Conservation (phyloP, 2,329 filamentous ascomycete species). For the Scortechinia acanthostroma region DNA sequence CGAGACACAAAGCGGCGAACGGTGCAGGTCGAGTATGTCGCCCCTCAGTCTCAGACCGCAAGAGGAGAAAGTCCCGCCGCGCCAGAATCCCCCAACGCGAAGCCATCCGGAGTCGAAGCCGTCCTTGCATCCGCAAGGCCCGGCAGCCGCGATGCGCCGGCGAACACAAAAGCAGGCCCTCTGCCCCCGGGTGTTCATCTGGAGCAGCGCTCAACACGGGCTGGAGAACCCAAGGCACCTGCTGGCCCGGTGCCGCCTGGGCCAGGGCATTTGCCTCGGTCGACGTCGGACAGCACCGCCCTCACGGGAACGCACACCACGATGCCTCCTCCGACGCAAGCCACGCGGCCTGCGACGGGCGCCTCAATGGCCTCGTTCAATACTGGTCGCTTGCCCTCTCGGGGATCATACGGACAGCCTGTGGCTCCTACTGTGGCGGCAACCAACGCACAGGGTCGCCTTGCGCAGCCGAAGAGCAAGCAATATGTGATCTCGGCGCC, state of each 20-base stretch:
- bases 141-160: neutral
- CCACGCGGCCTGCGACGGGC: constrained; percentile 68
- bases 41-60: constrained; percentile 77
- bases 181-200: neutral
- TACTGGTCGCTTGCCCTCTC: constrained; percentile 49
- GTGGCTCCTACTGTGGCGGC: constrained; percentile 79
- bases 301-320: constrained; percentile 47
- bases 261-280: neutral
- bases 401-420: constrained; percentile 80
- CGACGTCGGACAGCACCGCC: constrained; percentile 15
- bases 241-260: neutral
- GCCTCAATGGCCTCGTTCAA: constrained; percentile 67
- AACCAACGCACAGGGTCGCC: constrained; percentile 81
- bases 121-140: constrained; percentile 36
- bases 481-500: neutral
- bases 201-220: too few species aligned
- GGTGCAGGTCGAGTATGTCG: constrained; percentile 95
- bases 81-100: constrained; percentile 9
- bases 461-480: constrained; percentile 64
- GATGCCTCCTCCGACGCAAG: constrained; percentile 27
- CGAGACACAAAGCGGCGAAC: constrained; percentile 88
- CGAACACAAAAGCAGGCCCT: neutral
- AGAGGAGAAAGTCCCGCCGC: constrained; percentile 45
- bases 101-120: constrained; percentile 35
- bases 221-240: neutral